Evolutionary conservation across 2,329 filamentous ascomycete species (phyloP).

Genomic region (Talaromyces marneffei): DNA sequence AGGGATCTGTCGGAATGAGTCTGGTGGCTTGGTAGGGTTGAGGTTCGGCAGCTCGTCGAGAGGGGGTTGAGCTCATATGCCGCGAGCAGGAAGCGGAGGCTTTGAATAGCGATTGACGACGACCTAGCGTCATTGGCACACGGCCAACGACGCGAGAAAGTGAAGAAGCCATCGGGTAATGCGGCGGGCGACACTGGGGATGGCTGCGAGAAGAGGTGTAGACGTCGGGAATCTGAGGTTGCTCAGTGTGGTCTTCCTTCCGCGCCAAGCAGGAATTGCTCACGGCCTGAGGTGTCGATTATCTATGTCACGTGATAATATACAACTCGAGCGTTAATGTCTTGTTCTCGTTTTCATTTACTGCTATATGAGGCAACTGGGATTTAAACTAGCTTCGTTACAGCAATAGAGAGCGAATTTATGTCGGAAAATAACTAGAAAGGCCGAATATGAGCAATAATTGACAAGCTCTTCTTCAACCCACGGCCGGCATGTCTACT

Average conservation of each 20-base stretch:
- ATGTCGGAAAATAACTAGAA: background rate
- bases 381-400: no score
- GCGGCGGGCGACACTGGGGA: constrained; percentile 21
- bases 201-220: constrained; percentile 26
- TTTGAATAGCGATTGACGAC: constrained; percentile 46
- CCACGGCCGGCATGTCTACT: background rate
- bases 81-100: constrained; percentile 43
- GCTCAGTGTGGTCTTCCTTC: constrained; percentile 21
- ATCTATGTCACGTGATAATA: constrained; percentile 32
- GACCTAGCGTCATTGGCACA: constrained; percentile 54
- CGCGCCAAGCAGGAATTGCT: constrained; percentile 27
- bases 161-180: constrained; percentile 52
- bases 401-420: no score
- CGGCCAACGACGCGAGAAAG: constrained; percentile 56
- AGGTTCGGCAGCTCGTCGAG: constrained; percentile 50
- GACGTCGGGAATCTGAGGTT: constrained; percentile 32
- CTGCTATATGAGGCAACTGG: no score
- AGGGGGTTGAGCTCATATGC: constrained; percentile 51
- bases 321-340: no score
- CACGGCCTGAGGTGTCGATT: constrained; percentile 31
- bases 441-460: background rate
- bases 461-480: background rate
- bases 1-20: constrained; percentile 53
- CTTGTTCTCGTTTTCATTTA: no score
- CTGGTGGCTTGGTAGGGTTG: constrained; percentile 46